A percentile compares a stretch with the other conserved stretches of the same genome.
Conservation (phyloP, 176 grass and related monocot species). For the barley (Hordeum vulgare) region MorexV3_pseudomolecules_assembly NC_058519.1:60267877-60268376, state of each 20-base stretch:
- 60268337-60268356: slow-evolving; percentile 16
- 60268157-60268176: not conserved
- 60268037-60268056: slow-evolving; percentile 70
- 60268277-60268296: not conserved
- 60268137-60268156: not conserved
- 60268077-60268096: not conserved
- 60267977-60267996: slow-evolving; percentile 57
- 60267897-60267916: slow-evolving; percentile 33
- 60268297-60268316: not conserved
- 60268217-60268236: not conserved
- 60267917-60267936: slow-evolving; percentile 49
- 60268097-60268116: rapidly evolving
- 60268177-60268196: not conserved
- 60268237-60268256: not conserved
- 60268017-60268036: slow-evolving; percentile 72
- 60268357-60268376: not conserved
- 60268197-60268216: not conserved
- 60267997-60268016: slow-evolving; percentile 69
- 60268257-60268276: not conserved
- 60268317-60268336: not conserved
- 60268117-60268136: not conserved
- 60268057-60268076: slow-evolving; percentile 36
- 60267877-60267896: not conserved
- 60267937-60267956: slow-evolving; percentile 48
- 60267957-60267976: slow-evolving; percentile 72